Percentiles rank a stretch among this genome's conserved stretches.
These are phyloP conservation scores for Microbotryum violaceum DNA, from an alignment of 1,284 basidiomycete species.

Conservation along the genomic window DNA sequence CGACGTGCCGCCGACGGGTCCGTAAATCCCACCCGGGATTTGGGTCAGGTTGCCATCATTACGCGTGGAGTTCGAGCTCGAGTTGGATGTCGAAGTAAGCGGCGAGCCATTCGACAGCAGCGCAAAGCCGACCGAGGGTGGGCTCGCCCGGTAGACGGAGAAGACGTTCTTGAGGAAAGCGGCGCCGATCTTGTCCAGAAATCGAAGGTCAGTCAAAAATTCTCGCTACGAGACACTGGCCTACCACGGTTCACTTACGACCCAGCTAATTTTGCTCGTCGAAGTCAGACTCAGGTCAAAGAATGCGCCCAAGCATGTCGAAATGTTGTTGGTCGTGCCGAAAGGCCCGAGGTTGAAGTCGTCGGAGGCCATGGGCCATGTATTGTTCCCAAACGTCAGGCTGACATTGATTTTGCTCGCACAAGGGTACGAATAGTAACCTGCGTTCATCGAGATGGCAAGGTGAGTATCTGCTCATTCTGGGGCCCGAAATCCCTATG, in stretches of 20 bases:
- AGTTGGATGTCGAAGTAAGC: background rate
- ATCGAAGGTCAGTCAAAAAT: background rate
- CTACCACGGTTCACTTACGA: conserved; percentile 14
- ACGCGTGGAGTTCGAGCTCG: conserved; percentile 7
- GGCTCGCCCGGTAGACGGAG: conserved; percentile 45
- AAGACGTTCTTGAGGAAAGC: conserved; percentile 40
- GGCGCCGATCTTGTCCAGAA: conserved; percentile 32
- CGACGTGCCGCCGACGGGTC: conserved; percentile 14
- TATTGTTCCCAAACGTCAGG: conserved; percentile 33
- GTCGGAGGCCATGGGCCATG: conserved; percentile 28
- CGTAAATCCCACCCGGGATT: conserved; percentile 23
- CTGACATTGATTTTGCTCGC: conserved; percentile 22
- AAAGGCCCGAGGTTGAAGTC: conserved; percentile 39
- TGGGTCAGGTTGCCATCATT: conserved; percentile 10
- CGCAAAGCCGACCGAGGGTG: conserved; percentile 47
- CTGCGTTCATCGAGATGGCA: background rate
- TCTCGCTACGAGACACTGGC: too few relatives aligned
- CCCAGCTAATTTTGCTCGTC: conserved; percentile 50
- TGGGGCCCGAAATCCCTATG: too few relatives aligned
- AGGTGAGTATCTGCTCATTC: background rate
- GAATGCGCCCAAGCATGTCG: conserved; percentile 37
- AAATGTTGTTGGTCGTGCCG: conserved; percentile 27
- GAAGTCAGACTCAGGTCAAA: conserved; percentile 38
- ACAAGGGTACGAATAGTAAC: conserved; percentile 37
- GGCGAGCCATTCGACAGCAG: conserved; percentile 33